Conservation (phyloP, 257 asterid species). For the Coffea eugenioides region DNA sequence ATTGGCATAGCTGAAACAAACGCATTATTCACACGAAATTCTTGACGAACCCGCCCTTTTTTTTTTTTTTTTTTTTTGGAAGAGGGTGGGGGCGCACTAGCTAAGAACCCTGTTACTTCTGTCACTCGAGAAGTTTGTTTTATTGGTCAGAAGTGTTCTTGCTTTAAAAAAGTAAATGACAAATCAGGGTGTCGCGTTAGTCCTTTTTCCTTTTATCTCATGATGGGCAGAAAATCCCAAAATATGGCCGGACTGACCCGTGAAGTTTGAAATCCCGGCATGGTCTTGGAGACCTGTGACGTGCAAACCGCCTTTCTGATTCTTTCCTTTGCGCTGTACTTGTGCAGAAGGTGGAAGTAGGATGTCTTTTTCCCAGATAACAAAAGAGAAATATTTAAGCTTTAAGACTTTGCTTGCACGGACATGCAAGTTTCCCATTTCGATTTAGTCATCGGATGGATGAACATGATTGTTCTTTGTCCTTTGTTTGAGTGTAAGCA, state of each 20-base stretch:
- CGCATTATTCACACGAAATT: too few relatives aligned
- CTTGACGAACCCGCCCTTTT: too few relatives aligned
- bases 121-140: not conserved
- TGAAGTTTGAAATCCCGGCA: not conserved
- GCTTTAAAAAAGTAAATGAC: too few relatives aligned
- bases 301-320: not conserved
- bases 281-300: conserved; percentile 12
- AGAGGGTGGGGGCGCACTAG: too few relatives aligned
- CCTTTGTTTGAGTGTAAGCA: not conserved
- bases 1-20: too few relatives aligned
- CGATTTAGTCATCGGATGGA: not conserved
- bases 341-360: not conserved
- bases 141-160: too few relatives aligned
- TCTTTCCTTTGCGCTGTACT: not conserved
- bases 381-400: too few relatives aligned
- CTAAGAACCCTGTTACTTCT: not conserved
- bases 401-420: not conserved
- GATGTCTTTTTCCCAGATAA: not conserved
- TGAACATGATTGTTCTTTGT: not conserved
- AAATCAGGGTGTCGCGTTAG: not conserved
- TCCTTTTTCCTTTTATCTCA: not conserved
- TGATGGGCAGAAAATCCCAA: not conserved
- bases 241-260: conserved; percentile 4
- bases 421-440: not conserved
- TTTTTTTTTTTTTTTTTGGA: too few relatives aligned